Evolutionary conservation across 202 grass and related monocot species (phyloP), one percentile per base, ranked within the genome.

Genomic region (Elaeis oleifera): DNA sequence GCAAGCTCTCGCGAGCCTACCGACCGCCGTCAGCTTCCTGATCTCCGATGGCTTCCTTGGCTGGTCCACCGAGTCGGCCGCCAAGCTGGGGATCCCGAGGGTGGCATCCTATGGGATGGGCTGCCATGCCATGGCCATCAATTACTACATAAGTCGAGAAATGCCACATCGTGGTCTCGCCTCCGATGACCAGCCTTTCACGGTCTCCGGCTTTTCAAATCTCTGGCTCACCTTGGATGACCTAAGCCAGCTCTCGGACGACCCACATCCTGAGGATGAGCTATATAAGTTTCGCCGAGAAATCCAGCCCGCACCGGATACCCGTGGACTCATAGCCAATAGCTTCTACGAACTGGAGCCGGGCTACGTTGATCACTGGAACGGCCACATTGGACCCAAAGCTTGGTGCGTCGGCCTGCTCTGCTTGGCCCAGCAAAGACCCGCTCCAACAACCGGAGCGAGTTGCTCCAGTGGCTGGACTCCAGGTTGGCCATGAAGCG

Each of bases 381-480:
- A 80, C 27, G 0, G 5, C 1, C 64, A 36, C 5, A 51, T 60
- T 16, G 7, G 29, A 16, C 76, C 69, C 0, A 73, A 7, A 70
- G 61, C 69, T 29, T 86, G 75, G 79, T 24, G 71, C 24, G 14
- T 90, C 3, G 87, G 83, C 2, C 87, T 79, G 0, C 65, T 90
- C n/a, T 86, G 83, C 29, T 56, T 86, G 1, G 53, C 53, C 8
- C 54, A 25, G 18, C 19, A 17, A 13, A 14, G 6, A 18, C n/a
- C 5, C n/a, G 1, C 4, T 31, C 5, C 58, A n/a, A 1, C 16
- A 27, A 15, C 27, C 15, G 26, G 27, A n/a, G 4, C 1, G 14
- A 24, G 24, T 31, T 1, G 8, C 4, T 63, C 13, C 50, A 26
- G 16, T 87, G 84, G 89, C 71, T 88, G 0, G 78, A 88, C 20